phyloP scores from a whole-genome alignment of 352 stramenopile genomes.

The Pythium utonaiense region DNA sequence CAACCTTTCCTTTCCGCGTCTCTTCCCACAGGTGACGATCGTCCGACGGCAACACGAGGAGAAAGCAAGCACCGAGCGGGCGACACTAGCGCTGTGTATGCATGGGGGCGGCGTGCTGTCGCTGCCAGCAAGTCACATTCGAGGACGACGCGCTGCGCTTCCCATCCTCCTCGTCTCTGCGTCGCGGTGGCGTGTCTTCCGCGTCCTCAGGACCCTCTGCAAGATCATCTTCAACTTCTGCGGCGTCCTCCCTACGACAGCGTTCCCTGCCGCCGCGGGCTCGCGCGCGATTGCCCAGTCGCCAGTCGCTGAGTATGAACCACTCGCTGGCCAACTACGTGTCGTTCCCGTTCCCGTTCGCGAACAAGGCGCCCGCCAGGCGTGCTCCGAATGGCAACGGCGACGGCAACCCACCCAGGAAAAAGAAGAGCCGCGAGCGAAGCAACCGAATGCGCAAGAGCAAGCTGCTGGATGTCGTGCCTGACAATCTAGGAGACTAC shows the following conservation, averaged over 20 bases:
- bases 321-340: conserved; percentile 73
- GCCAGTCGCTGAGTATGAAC: conserved; percentile 30
- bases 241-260: conserved; percentile 1
- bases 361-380: conserved; percentile 29
- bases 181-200: conserved; percentile 11
- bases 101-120: conserved; percentile 76
- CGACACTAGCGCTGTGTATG: conserved; percentile 2
- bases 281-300: conserved; percentile 18
- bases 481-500: conserved; percentile 46
- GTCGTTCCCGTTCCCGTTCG: conserved; percentile 76
- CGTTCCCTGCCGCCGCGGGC: background rate
- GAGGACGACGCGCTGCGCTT: conserved; percentile 55
- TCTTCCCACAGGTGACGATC: conserved; percentile 10
- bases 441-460: conserved; percentile 1
- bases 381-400: conserved; percentile 9
- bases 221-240: background rate
- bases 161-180: conserved; percentile 19
- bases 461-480: conserved; percentile 14
- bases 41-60: conserved; percentile 16
- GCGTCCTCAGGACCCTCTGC: background rate
- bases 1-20: conserved; percentile 5
- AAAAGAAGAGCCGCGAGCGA: conserved; percentile 4
- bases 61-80: background rate
- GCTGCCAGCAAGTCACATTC: conserved; percentile 52
- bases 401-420: background rate